Conservation (phyloP, 371 early-diverging fungal species). For the Mortierella sp. region DNA sequence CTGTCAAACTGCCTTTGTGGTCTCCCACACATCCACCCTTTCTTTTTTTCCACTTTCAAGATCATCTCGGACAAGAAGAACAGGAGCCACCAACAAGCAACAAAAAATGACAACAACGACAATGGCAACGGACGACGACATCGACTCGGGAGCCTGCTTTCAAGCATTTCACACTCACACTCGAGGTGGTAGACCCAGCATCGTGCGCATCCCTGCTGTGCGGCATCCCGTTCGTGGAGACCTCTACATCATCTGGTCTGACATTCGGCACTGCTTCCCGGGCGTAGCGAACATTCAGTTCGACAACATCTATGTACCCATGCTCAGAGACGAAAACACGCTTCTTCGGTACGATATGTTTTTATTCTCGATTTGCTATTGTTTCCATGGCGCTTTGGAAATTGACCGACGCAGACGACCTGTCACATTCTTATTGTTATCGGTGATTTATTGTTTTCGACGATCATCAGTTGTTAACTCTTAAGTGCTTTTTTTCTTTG, state of each 20-base stretch:
- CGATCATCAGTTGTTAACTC: neutral
- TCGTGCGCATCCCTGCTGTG: neutral
- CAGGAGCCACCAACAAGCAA: neutral
- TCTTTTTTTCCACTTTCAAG: neutral
- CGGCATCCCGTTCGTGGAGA: neutral
- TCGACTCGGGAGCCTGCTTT: neutral
- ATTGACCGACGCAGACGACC: no score
- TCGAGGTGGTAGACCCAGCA: neutral
- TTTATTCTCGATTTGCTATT: neutral
- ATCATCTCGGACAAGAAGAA: neutral
- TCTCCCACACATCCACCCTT: neutral
- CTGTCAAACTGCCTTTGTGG: neutral
- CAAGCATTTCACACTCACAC: neutral
- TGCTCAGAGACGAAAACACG: constrained; percentile 5
- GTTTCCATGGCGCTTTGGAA: neutral
- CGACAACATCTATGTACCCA: constrained; percentile 10
- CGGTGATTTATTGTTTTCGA: neutral
- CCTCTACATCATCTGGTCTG: constrained; percentile 13
- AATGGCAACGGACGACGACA: neutral
- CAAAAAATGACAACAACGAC: neutral
- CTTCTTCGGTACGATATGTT: neutral
- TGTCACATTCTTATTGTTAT: neutral
- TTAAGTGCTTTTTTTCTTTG: neutral
- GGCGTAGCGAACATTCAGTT: neutral
- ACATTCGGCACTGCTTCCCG: constrained; percentile 7